phyloP scores from a whole-genome alignment of 2,329 filamentous ascomycete species.

The Alternaria metachromatica region DNA sequence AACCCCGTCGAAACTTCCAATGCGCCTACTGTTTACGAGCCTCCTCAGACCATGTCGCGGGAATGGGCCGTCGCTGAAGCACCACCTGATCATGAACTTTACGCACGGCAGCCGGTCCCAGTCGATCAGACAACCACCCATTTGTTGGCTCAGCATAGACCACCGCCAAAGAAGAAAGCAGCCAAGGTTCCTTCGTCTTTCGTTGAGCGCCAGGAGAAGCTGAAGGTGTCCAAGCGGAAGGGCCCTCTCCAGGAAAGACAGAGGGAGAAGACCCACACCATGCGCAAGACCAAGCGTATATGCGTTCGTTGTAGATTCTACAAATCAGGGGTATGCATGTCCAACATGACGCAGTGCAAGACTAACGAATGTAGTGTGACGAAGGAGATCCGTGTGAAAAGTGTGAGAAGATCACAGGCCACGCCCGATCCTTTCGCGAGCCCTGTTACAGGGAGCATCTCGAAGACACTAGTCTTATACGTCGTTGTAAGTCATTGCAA shows the following conservation, averaged over 20 bases:
- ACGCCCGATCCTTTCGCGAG: slow-evolving; percentile 41
- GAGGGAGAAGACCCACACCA: slow-evolving; percentile 41
- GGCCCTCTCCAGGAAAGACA: slow-evolving; percentile 37
- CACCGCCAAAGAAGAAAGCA: slow-evolving; percentile 31
- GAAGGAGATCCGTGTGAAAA: slow-evolving; percentile 41
- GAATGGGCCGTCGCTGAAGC: slow-evolving; percentile 26
- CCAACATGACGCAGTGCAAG: background rate
- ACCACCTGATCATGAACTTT: slow-evolving; percentile 18
- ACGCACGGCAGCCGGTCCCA: slow-evolving; percentile 16
- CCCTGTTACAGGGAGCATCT: slow-evolving; percentile 44
- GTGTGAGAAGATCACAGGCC: slow-evolving; percentile 39
- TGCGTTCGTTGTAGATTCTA: slow-evolving; percentile 47
- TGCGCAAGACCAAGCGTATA: slow-evolving; percentile 43
- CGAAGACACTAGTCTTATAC: slow-evolving; percentile 40
- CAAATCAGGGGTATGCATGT: slow-evolving; percentile 38
- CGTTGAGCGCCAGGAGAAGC: slow-evolving; percentile 41
- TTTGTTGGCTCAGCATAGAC: slow-evolving; percentile 18
- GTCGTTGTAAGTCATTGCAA: slow-evolving; percentile 33
- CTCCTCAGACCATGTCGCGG: slow-evolving; percentile 19
- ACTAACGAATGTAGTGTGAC: slow-evolving; percentile 36
- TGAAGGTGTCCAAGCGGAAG: slow-evolving; percentile 41
- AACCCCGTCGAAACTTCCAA: slow-evolving; percentile 10
- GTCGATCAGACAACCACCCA: slow-evolving; percentile 10
- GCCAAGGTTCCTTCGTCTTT: slow-evolving; percentile 43
- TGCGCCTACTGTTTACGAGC: slow-evolving; percentile 23